phyloP scores from a whole-genome alignment of 495 filamentous ascomycete genomes.

The Xylaria bambusicola region DNA sequence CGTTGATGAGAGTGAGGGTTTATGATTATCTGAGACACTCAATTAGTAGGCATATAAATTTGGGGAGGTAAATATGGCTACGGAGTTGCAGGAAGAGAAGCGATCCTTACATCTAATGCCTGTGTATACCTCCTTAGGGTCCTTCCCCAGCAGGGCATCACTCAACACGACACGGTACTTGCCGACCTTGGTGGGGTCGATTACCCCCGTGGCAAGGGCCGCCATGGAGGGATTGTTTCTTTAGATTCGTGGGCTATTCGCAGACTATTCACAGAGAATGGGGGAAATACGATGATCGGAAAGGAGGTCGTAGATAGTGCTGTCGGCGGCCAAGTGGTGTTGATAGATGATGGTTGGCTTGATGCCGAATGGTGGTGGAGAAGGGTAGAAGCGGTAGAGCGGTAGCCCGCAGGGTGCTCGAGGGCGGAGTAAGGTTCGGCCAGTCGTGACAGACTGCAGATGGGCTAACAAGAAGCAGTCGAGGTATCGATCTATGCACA shows the following conservation, averaged over 20 bases:
- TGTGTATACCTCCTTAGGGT: conserved; percentile 54
- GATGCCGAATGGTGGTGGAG: neutral
- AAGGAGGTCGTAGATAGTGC: neutral
- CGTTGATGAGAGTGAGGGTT: conserved; percentile 48
- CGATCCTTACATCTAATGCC: conserved; percentile 51
- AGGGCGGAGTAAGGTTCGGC: no score
- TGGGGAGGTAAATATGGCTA: no score
- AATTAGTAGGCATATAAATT: no score
- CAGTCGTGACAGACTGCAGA: no score
- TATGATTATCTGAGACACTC: conserved; percentile 62
- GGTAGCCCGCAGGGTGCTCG: conserved; percentile 11
- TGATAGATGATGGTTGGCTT: neutral
- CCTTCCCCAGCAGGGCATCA: conserved; percentile 54
- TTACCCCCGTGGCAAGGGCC: conserved; percentile 35
- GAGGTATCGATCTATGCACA: no score
- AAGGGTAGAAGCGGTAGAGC: conserved; percentile 11
- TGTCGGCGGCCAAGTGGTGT: neutral
- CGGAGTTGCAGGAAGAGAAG: conserved; percentile 8
- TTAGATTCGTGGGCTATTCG: conserved; percentile 8
- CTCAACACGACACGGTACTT: conserved; percentile 59
- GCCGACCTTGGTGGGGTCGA: conserved; percentile 53
- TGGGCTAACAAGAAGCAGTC: no score
- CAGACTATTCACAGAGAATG: neutral
- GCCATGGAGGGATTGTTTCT: conserved; percentile 20
- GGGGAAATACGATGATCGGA: no score